phyloP scores from a whole-genome alignment of 768 basidiomycete species.

The Suillus plorans region DNA sequence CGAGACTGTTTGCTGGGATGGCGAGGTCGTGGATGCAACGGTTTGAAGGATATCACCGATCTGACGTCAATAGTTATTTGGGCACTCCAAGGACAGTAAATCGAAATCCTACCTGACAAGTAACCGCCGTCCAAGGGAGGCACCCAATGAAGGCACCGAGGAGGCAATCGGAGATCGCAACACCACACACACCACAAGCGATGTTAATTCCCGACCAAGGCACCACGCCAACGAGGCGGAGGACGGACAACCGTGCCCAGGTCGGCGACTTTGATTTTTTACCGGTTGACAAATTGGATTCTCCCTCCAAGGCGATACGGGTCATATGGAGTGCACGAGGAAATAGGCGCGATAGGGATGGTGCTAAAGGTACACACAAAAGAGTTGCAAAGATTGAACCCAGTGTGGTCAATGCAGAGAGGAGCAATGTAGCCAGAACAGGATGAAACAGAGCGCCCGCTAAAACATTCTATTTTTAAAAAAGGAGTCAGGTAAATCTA shows the following conservation, averaged over 20 bases:
- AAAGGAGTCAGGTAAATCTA: conserved; percentile 5
- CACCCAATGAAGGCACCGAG: conserved; percentile 83
- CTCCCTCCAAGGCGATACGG: conserved; percentile 73
- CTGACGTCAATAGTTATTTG: conserved; percentile 35
- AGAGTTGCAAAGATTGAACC: conserved; percentile 83
- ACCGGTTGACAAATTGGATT: conserved; percentile 45
- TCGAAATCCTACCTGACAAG: conserved; percentile 67
- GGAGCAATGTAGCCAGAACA: conserved; percentile 72
- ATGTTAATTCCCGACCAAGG: conserved; percentile 98
- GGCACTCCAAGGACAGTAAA: conserved; percentile 12
- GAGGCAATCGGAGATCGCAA: conserved; percentile 70
- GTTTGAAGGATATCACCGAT: conserved; percentile 88
- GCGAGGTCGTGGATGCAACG: conserved; percentile 69
- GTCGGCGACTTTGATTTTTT: conserved; percentile 39
- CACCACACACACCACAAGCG: conserved; percentile 90
- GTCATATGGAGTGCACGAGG: conserved; percentile 86
- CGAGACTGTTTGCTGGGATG: conserved; percentile 76
- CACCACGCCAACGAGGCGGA: conserved; percentile 89
- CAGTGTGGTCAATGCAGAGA: conserved; percentile 82
- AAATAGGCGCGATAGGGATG: conserved; percentile 77
- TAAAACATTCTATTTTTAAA: conserved; percentile 71
- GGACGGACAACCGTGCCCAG: conserved; percentile 86
- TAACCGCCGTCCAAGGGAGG: conserved; percentile 89
- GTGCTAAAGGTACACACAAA: conserved; percentile 81
- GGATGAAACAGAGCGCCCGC: conserved; percentile 87